Conservation (phyloP, 108 stramenopile species). For the Pseudonitzschia multistriata region DNA sequence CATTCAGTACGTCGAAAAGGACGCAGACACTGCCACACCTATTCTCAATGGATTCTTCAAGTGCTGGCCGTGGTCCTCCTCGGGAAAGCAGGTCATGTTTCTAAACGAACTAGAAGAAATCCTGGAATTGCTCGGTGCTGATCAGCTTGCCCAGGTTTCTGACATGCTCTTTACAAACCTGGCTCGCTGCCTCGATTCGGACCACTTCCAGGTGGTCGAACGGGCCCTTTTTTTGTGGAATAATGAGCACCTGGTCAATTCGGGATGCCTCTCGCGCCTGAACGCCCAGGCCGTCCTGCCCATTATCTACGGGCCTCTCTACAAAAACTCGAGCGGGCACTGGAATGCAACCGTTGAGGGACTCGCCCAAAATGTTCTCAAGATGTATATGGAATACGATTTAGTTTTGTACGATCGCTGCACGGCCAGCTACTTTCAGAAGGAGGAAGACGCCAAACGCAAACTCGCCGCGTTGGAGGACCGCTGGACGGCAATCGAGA, state of each 20-base stretch:
- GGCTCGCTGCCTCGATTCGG: conserved; percentile 89
- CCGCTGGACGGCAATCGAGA: conserved; percentile 75
- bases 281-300: conserved; percentile 92
- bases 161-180: conserved; percentile 88
- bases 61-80: conserved; percentile 97
- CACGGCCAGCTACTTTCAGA: conserved; percentile 76
- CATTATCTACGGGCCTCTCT: conserved; percentile 92
- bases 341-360: conserved; percentile 99
- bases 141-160: conserved; percentile 85
- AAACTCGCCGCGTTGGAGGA: conserved; percentile 74
- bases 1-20: conserved; percentile 99
- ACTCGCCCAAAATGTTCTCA: conserved; percentile 93
- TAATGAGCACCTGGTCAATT: conserved; percentile 93
- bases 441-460: conserved; percentile 88
- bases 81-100: conserved; percentile 93
- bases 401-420: conserved; percentile 86
- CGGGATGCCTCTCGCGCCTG: conserved; percentile 76
- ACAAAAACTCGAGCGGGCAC: conserved; percentile 92
- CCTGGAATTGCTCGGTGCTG: conserved; percentile 89
- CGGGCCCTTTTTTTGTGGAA: conserved; percentile 98
- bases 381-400: conserved; percentile 96
- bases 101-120: conserved; percentile 98
- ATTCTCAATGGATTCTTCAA: conserved; percentile 97
- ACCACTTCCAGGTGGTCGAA: conserved; percentile 98
- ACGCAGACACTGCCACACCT: conserved; percentile 95